Percentiles rank a stretch among this genome's conserved stretches.
Conservation (phyloP, 768 basidiomycete genomes). For the Suillus spraguei region DNA sequence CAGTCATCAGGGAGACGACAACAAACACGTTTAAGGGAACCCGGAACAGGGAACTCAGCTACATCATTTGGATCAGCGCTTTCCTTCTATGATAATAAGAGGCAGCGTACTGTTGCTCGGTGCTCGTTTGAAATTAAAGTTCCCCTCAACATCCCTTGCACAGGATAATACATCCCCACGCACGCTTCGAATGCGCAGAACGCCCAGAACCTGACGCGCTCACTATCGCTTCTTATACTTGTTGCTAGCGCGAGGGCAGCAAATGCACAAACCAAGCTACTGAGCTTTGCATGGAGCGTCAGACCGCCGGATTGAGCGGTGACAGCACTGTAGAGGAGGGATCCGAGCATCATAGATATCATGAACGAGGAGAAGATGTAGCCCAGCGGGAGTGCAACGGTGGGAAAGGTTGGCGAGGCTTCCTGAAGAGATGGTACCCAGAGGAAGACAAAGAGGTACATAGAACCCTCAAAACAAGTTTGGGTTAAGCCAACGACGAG, state of each 20-base stretch:
- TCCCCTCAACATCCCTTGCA: constrained; percentile 74
- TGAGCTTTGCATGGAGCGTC: constrained; percentile 66
- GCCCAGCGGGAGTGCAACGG: constrained; percentile 60
- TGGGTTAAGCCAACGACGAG: constrained; percentile 71
- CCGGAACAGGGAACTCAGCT: constrained; percentile 73
- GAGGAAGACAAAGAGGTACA: constrained; percentile 85
- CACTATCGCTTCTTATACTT: constrained; percentile 46
- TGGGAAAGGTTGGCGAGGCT: constrained; percentile 39
- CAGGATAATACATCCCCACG: constrained; percentile 80
- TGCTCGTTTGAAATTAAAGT: constrained; percentile 69
- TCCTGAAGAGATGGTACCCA: constrained; percentile 83
- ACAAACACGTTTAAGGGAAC: constrained; percentile 79
- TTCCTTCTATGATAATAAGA: constrained; percentile 5
- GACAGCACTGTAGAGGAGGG: constrained; percentile 64
- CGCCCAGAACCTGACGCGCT: constrained; percentile 64
- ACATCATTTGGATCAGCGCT: constrained; percentile 8
- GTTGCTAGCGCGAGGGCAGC: constrained; percentile 57
- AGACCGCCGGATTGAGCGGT: constrained; percentile 34
- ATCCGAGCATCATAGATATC: constrained; percentile 83
- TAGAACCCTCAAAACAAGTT: constrained; percentile 82
- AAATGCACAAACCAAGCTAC: constrained; percentile 61
- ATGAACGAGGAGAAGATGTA: constrained; percentile 84
- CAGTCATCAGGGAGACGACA: constrained; percentile 66
- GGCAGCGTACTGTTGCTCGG: constrained; percentile 64
- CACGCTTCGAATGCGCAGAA: constrained; percentile 78